Evolutionary conservation across 352 stramenopile genomes (phyloP), one percentile per base, ranked within the genome.

Genomic region (Phytophthora meadii): DNA sequence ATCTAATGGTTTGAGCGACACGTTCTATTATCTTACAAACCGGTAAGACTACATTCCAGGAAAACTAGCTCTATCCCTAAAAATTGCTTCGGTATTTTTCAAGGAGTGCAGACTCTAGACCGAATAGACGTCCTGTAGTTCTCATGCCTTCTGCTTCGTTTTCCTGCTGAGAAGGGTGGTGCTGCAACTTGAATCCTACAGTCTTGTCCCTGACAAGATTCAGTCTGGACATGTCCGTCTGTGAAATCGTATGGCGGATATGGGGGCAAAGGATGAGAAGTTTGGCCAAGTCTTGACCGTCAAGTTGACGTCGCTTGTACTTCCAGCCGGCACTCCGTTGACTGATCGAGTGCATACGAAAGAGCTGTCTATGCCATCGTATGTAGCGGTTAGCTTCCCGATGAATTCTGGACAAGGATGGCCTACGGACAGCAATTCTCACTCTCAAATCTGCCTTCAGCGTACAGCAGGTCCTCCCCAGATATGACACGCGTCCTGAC

Each of bases 361-460:
- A 36, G 30, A 12, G 30, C 17, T 44, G 48, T 24, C 10, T 34
- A 25, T 6, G 32, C n/a, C n/a, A 39, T 12, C 49, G 19, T 32
- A 45, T 45, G 49, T 30, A 45, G 49, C 27, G 14, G 27, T 28
- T 17, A 41, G 5, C 46, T 40, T 53, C 3, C 37, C 49, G 32
- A 36, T 15, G 49, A 55, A 55, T 45, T 42, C 49, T 17, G 19
- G 12, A 24, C 19, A 45, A 34, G 48, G 17, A 34, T 19, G 48
- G 9, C 12, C 42, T 19, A n/a, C 48, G 45, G 7, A 39, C 45
- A 40, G 11, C 32, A 17, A 41, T 32, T 32, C 19, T 22, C 48
- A 55, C 30, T 55, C 32, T 55, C n/a, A 6, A 15, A 10, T 55
- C 28, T 19, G 6, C 30, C 17, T 32, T 30, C 19, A 54, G 22